Base-by-base conservation (phyloP, 2,329 filamentous ascomycete species). In the Berkeleyomyces basicola region DNA sequence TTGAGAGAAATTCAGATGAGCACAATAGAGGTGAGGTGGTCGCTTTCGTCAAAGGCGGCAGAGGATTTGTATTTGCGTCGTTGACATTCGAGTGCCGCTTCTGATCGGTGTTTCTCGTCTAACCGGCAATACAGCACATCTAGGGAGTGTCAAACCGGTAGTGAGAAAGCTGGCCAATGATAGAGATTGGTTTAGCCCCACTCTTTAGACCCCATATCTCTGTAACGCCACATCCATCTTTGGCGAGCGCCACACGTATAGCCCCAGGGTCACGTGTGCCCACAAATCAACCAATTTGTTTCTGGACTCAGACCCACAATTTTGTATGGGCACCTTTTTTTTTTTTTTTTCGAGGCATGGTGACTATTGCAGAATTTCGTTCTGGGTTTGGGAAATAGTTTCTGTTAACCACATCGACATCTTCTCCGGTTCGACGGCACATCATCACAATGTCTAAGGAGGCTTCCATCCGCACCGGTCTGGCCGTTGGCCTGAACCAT, bases 401-500 rank as follows among this genome's bases (percentile, higher is more conserved):
- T 59, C 65, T 66, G 66, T 69, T 66, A 67, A 67, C 70, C 69
- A 65, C 67, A 69, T 67, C 68, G 68, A 70, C 47, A 65, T 61
- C 51, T 44, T 53, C 47, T 58, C 65, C 66, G 69, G 66, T 66
- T 68, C 68, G 66, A 68, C 68, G 66, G 68, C 65, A 67, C 64
- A 68, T 65, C 66, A 74, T 43, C 61, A 63, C 59, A 72, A 84
- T 84, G 81, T 81, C 80, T 71, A 81, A 80, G 75, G 81, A 83
- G 76, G 74, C 77, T 66, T 75, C 78, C 70, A 77, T 77, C 71
- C 78, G 77, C 71, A 77, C 75, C 75, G 82, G 82, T 75, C 75
- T 85, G 70, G 75, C 78, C 76, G 76, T 81, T 71, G 82, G 82
- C 74, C 73, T 79, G 71, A 84, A 85, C 80, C 80, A 78, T 70